A percentile compares a stretch with the other conserved stretches of the same genome.
Conservation (phyloP, 2,329 filamentous ascomycete genomes). For the Malbranchea zuffiana region DNA sequence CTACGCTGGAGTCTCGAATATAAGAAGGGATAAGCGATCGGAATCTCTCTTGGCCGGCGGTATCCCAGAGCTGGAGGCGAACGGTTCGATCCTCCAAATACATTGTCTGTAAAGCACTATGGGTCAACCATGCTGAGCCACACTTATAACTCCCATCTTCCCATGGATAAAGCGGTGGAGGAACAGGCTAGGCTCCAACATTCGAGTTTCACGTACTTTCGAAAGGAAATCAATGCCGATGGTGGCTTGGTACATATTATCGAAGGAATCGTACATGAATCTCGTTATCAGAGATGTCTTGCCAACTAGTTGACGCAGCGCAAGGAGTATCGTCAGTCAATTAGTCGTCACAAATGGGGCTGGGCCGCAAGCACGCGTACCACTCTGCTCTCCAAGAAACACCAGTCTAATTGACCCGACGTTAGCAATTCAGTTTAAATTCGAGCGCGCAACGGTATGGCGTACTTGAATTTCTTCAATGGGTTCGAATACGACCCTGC, state of each 20-base stretch:
- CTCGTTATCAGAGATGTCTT: constrained; percentile 98
- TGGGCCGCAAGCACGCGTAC: constrained; percentile 43
- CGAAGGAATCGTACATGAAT: constrained; percentile 99
- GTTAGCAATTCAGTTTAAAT: constrained; percentile 4
- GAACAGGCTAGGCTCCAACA: too few species aligned
- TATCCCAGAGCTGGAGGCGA: constrained; percentile 95
- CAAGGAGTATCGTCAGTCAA: constrained; percentile 17
- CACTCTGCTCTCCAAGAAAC: constrained; percentile 96
- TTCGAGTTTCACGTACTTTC: constrained; percentile 52
- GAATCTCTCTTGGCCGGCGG: constrained; percentile 93
- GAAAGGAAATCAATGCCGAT: constrained; percentile 99
- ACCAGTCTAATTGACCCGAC: constrained; percentile 55
- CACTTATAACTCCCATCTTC: too few species aligned
- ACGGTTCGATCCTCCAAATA: constrained; percentile 98
- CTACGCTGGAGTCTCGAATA: constrained; percentile 94
- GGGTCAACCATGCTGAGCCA: neutral
- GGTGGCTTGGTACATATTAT: constrained; percentile 98
- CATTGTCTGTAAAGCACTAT: constrained; percentile 60
- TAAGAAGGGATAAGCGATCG: constrained; percentile 95
- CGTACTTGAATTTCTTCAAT: constrained; percentile 99
- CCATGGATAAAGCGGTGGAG: too few species aligned
- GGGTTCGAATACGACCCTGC: constrained; percentile 94
- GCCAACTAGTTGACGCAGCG: constrained; percentile 57
- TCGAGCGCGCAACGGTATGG: neutral
- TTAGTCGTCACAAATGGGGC: constrained; percentile 4